Percentiles rank a stretch among this genome's conserved stretches.
Conservation (phyloP, 2,329 filamentous ascomycete species). For the Aphanocladium album region DNA sequence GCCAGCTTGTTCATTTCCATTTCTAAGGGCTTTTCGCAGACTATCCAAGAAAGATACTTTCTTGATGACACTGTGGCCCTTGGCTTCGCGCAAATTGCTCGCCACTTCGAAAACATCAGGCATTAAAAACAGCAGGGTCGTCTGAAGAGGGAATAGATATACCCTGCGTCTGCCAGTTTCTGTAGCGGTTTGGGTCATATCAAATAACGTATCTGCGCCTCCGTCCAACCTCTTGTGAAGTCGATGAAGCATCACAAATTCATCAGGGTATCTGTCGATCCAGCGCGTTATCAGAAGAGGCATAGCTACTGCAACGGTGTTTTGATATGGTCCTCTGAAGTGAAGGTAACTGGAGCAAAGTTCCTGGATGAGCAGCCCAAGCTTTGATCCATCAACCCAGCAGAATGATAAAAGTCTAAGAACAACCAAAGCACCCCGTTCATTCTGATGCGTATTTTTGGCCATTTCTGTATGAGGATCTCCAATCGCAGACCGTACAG, state of each 20-base stretch:
- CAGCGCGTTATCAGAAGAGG: constrained; percentile 60
- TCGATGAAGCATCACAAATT: constrained; percentile 60
- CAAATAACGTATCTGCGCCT: constrained; percentile 62
- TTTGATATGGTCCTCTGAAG: constrained; percentile 59
- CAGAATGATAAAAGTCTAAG: constrained; percentile 57
- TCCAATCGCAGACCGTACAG: constrained; percentile 39
- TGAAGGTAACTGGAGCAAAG: constrained; percentile 63
- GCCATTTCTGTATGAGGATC: constrained; percentile 32
- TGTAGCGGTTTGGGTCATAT: constrained; percentile 59
- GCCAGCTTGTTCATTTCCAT: constrained; percentile 62
- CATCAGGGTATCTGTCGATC: constrained; percentile 59
- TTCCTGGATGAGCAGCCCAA: constrained; percentile 59
- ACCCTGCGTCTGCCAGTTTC: constrained; percentile 53
- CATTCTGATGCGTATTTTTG: constrained; percentile 43
- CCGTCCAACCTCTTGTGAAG: constrained; percentile 58
- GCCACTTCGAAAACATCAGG: constrained; percentile 68
- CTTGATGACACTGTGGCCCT: constrained; percentile 57
- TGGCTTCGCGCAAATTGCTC: constrained; percentile 60
- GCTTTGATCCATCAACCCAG: constrained; percentile 59
- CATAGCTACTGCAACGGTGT: constrained; percentile 56
- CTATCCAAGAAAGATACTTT: constrained; percentile 62
- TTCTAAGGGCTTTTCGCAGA: constrained; percentile 57
- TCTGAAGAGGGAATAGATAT: constrained; percentile 58
- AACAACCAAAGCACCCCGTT: constrained; percentile 47
- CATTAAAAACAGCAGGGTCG: constrained; percentile 55